Base-by-base conservation (phyloP, 2,329 filamentous ascomycete species). In the Sporothrix sp. region DNA sequence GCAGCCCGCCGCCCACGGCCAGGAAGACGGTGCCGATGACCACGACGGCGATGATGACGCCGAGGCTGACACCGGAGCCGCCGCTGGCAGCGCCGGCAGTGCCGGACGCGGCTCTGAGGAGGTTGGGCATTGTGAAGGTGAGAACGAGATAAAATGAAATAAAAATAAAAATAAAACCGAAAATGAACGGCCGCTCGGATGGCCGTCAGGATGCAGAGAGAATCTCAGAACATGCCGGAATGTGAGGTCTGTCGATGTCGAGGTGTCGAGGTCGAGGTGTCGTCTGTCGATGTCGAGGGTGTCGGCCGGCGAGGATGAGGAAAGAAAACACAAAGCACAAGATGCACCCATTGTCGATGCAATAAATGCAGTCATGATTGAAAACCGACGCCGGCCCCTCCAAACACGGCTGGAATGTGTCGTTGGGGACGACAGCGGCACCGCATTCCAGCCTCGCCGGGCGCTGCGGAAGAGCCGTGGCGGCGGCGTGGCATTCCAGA, bases 11-110 rank as follows among this genome's bases (percentile, higher is more conserved):
- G 7, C 58, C 61, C 2, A 67, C 61, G 58, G 74, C 72, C 13
- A 77, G 52, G 7, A 75, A 48, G 2, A 72, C 58, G 14, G 71
- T 70, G n/a, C 73, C 73, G 28, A 68, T 68, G 23, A 79, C 56
- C 11, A 69, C 69, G 49, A 78, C 71, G 49, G 66, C 66, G 30
- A 76, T 58, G 50, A 70, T 60, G 18, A 58, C 61, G 18, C 65
- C 64, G n/a, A 61, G 59, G 3, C 63, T 63, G 32, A 67, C 23
- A 4, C 38, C 38, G 2, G 51, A 32, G 48, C 54, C 49, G 23
- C 39, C 16, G 25, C 47, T 25, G 20, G 42, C 21, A 4, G 48
- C 39, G 2, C 16, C 49, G 27, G 35, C 27, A 7, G 13, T 7
- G 35, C 35, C 28, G 14, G 36, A 10, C 23, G 20, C 49, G 28